A percentile compares a stretch with the other conserved stretches of the same genome.
Conservation (phyloP, 2,329 filamentous ascomycete species). For the Pyrenophora teres region DNA sequence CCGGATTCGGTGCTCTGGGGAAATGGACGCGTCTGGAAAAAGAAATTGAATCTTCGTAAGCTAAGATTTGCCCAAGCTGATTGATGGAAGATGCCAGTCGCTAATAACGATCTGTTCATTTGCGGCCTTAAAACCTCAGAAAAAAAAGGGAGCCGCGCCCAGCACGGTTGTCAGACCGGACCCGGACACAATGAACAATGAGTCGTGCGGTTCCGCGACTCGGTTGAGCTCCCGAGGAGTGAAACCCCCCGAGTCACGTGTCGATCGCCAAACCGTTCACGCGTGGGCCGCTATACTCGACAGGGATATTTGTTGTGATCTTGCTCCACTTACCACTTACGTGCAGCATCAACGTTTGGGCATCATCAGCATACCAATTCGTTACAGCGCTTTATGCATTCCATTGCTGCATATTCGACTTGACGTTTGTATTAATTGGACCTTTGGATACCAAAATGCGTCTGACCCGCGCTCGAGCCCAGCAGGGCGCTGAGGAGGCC, state of each 20-base stretch:
- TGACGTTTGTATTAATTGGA: slow-evolving; percentile 3
- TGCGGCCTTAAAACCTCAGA: slow-evolving; percentile 1
- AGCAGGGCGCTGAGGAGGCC: slow-evolving; percentile 46
- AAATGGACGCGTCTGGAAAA: slow-evolving; percentile 1
- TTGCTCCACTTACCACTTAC: slow-evolving; percentile 15
- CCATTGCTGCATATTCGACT: slow-evolving; percentile 13
- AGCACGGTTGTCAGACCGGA: slow-evolving; percentile 10
- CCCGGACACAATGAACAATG: not conserved
- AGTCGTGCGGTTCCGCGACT: slow-evolving; percentile 8
- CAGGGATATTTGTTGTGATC: slow-evolving; percentile 26
- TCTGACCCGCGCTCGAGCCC: slow-evolving; percentile 52
- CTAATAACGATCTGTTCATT: slow-evolving; percentile 2
- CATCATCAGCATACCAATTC: slow-evolving; percentile 21
- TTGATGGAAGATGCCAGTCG: not conserved
- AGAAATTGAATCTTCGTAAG: not conserved
- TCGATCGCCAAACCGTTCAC: slow-evolving; percentile 7
- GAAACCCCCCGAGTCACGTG: slow-evolving; percentile 21
- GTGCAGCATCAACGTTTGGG: slow-evolving; percentile 22
- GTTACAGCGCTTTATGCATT: slow-evolving; percentile 20
- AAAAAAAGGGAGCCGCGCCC: not conserved
- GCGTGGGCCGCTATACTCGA: slow-evolving; percentile 16
- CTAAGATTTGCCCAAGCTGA: not conserved
- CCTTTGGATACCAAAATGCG: slow-evolving; percentile 39
- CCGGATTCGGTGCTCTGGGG: not conserved
- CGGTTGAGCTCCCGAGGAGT: slow-evolving; percentile 11